phyloP scores from a whole-genome alignment of 2,329 filamentous ascomycete genomes.

The Fusarium goolgardi region DNA sequence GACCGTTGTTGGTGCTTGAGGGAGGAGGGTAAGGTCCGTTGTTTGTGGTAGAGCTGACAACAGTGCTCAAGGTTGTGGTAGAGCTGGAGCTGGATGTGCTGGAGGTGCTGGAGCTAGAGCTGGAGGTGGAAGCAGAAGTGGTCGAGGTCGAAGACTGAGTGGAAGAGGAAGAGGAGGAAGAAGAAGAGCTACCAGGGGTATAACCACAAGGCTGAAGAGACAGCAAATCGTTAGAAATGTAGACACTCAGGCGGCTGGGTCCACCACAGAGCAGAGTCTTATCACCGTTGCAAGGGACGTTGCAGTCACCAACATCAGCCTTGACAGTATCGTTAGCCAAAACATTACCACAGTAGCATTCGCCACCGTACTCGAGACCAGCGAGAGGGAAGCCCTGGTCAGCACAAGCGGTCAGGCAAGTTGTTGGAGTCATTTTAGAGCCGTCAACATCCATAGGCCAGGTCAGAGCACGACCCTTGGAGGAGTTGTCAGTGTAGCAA shows the following conservation, averaged over 20 bases:
- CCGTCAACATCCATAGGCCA: conserved; percentile 56
- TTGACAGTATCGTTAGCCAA: conserved; percentile 60
- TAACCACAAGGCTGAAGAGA: conserved; percentile 63
- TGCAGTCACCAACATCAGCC: conserved; percentile 57
- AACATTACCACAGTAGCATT: conserved; percentile 65
- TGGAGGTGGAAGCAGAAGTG: conserved; percentile 13
- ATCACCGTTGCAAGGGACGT: conserved; percentile 64
- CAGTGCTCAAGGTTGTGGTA: conserved; percentile 46
- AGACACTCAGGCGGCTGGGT: conserved; percentile 56
- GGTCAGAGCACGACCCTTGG: conserved; percentile 58
- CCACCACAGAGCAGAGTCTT: conserved; percentile 58
- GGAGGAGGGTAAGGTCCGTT: conserved; percentile 11
- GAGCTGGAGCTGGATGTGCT: conserved; percentile 8
- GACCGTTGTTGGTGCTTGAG: conserved; percentile 36
- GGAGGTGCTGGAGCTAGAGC: conserved; percentile 40
- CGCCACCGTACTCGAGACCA: conserved; percentile 60
- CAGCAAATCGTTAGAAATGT: conserved; percentile 61
- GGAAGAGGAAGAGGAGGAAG: conserved; percentile 9
- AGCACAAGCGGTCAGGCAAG: conserved; percentile 58
- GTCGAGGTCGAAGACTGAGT: conserved; percentile 26
- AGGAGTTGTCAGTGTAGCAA: conserved; percentile 65
- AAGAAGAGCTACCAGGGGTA: conserved; percentile 37
- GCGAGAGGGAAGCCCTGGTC: conserved; percentile 60
- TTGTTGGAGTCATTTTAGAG: conserved; percentile 55
- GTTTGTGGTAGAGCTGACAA: conserved; percentile 7